phyloP scores from a whole-genome alignment of 805 yeast species.

The Hanseniaspora jakobsenii region DNA sequence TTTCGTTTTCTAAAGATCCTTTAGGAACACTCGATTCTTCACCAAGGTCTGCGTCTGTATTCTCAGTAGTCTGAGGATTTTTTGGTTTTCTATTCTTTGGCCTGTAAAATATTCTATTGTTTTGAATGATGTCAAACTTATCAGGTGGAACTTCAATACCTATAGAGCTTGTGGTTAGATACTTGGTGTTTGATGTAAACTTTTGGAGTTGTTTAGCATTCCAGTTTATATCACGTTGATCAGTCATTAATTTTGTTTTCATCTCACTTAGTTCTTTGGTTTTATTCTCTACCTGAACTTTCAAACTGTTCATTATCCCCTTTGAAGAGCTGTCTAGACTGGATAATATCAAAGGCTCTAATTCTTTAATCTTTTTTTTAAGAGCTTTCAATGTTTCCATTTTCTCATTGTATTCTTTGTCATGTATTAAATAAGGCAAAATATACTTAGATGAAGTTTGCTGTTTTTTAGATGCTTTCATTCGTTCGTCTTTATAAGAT shows the following conservation, averaged over 20 bases:
- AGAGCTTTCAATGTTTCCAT: background rate
- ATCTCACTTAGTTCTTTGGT: background rate
- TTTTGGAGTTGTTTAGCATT: background rate
- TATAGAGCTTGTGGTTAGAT: constrained; percentile 10
- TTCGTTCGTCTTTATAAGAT: background rate
- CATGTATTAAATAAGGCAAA: background rate
- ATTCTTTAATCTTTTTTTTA: constrained; percentile 1
- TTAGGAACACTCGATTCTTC: too few relatives aligned
- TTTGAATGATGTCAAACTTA: constrained; percentile 7
- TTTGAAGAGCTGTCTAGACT: background rate
- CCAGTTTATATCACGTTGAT: background rate
- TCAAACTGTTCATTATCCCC: background rate
- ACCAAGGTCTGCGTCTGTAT: too few relatives aligned
- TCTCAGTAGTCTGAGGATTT: too few relatives aligned
- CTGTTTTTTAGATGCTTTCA: too few relatives aligned
- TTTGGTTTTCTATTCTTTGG: background rate
- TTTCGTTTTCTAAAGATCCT: constrained; percentile 3
- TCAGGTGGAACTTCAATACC: constrained; percentile 7
- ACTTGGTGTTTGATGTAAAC: background rate
- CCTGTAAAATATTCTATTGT: background rate
- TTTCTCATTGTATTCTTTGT: background rate
- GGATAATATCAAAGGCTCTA: background rate
- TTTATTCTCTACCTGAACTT: background rate
- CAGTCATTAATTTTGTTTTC: background rate
- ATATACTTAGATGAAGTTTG: background rate